Evolutionary conservation across 768 basidiomycete species (phyloP), one percentile per base, ranked within the genome.

Genomic region (Jaapia argillacea): DNA sequence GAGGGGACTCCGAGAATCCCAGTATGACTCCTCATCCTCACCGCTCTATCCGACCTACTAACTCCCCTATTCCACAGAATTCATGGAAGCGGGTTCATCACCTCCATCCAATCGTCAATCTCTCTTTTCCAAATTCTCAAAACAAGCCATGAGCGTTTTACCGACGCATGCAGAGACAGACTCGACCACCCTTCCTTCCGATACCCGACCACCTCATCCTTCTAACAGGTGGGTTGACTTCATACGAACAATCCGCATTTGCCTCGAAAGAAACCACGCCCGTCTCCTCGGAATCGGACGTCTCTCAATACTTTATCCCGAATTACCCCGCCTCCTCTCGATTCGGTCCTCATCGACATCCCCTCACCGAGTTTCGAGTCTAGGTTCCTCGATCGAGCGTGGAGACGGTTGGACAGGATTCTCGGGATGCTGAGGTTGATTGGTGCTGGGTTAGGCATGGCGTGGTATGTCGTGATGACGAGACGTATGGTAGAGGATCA

Each of bases 1-100:
- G 90, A 1, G 90, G 90, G 0, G 80, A 82, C 55, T 94, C 93
- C 51, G 85, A 89, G 54, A 74, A 70, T 14, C 82, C 85, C 51
- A 75, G 88, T 82, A 51, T 14, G 68, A 52, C 2, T 18, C 28
- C 23, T 20, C n/a, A n/a, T n/a, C n/a, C n/a, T n/a, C n/a, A n/a
- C n/a, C 6, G n/a, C n/a, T n/a, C n/a, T n/a, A n/a, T n/a, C n/a
- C n/a, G n/a, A n/a, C n/a, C n/a, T n/a, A n/a, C n/a, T n/a, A n/a
- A n/a, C n/a, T 18, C 48, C 40, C 10, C 33, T 22, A 1, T n/a
- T 33, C n/a, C n/a, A 43, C 41, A 79, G 77, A 70, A 18, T 78
- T 78, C 42, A 59, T 76, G 59, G 37, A 7, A 7, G 20, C 10
- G n/a, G n/a, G n/a, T 38, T 10, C 20, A 7, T 21, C 7, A 38